phyloP scores from a whole-genome alignment of 2,329 filamentous ascomycete genomes.

The Sporothrix pseudoabietina region DNA sequence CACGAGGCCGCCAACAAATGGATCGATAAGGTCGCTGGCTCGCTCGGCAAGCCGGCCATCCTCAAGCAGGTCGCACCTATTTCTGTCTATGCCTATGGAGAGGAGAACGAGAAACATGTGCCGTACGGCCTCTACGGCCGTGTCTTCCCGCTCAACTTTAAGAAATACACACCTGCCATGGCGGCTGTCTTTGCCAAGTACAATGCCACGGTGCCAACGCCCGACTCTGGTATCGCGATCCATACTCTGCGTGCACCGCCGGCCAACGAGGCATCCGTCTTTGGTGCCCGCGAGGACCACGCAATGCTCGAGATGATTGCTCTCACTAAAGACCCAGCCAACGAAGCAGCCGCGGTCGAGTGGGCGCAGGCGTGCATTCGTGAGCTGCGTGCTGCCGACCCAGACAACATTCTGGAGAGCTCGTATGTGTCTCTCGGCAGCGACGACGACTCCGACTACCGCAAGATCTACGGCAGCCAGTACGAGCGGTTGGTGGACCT shows the following conservation, averaged over 20 bases:
- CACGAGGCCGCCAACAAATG: neutral
- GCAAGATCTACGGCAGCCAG: slow-evolving; percentile 32
- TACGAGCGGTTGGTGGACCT: slow-evolving; percentile 13
- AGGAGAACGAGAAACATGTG: slow-evolving; percentile 16
- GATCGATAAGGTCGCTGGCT: slow-evolving; percentile 13
- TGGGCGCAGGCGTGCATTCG: slow-evolving; percentile 16
- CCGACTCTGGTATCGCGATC: slow-evolving; percentile 1
- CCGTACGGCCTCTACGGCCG: slow-evolving; percentile 20
- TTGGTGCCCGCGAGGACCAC: slow-evolving; percentile 16
- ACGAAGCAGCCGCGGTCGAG: neutral
- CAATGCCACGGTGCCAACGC: neutral
- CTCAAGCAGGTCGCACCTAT: slow-evolving; percentile 4
- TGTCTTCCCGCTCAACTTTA: slow-evolving; percentile 12
- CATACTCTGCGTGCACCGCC: slow-evolving; percentile 7
- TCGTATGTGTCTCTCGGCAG: slow-evolving; percentile 7
- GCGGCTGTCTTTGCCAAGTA: slow-evolving; percentile 16
- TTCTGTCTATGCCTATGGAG: neutral
- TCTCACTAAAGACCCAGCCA: neutral
- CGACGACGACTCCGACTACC: slow-evolving; percentile 23
- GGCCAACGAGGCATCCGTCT: neutral
- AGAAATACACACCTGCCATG: slow-evolving; percentile 8
- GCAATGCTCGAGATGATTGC: slow-evolving; percentile 21
- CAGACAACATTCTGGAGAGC: slow-evolving; percentile 11
- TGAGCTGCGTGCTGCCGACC: neutral
- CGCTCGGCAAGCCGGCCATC: slow-evolving; percentile 13